Evolutionary conservation across 495 filamentous ascomycete species (phyloP), one percentile per base, ranked within the genome.

Genomic region (Evernia prunastri): DNA sequence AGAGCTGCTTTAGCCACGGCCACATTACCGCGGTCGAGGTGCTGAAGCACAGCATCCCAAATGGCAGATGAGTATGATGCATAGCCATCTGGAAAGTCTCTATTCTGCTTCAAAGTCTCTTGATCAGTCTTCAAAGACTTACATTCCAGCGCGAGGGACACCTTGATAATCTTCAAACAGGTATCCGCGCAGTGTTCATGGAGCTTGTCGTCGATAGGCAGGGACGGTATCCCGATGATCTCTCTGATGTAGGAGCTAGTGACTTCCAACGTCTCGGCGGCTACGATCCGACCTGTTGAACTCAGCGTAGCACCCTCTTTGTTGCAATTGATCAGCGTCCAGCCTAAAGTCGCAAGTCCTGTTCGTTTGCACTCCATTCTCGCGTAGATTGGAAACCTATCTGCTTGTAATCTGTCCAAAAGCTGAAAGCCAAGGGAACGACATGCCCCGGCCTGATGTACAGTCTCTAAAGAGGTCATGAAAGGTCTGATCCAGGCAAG

Each of bases 401-500:
- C 59, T 35, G 68, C 76, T 66, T 91, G 88, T 39, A 91, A 79
- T 17, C 79, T 81, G 59, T 84, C 80, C 35, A 95, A 79, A 20
- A 96, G 79, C 69, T 90, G 85, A 56, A 84, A 79, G 10, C 87
- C 77, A 40, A 96, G 75, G 35, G 84, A 79, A 47, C 90, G 83
- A 73, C 88, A 92, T 20, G 87, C 84, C 64, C 89, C 84, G 31
- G 84, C 82, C 59, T 90, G 83, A 66, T 88, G 88, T 36, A 81
- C 81, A 3, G 84, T 74, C 60, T 87, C 86, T 49, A 96, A 79
- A 1, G 91, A 96, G n/a, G 78, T 77, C 70, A 95, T 81, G 66
- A 96, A 88, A 0, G 86, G 83, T 43, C 74, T 77, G 37, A 89
- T 84, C 89, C 90, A 96, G n/a, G 81, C 81, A 5, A 90, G 79